These are phyloP conservation scores for Thamnidium elegans DNA, from an alignment of 192 early-diverging fungal genomes.

Conservation along the genomic window DNA sequence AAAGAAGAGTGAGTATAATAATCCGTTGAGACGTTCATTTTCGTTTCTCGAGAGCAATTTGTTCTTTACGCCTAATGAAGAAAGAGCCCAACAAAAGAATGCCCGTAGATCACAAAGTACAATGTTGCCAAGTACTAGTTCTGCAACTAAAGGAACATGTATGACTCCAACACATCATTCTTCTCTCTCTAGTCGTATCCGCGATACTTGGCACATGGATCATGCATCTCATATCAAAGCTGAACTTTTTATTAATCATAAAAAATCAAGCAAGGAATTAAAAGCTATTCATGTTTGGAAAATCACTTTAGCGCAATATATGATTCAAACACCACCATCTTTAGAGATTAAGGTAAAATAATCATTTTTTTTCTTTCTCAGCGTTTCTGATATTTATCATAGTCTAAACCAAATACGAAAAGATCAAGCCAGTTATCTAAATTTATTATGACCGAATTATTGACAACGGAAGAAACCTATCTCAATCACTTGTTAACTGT, in stretches of 20 bases:
- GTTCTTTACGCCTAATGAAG: not conserved
- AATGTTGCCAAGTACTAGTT: not conserved
- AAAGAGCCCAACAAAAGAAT: not conserved
- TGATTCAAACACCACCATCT: constrained; percentile 4
- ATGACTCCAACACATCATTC: not conserved
- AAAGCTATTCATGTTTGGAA: constrained; percentile 14
- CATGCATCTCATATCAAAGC: not conserved
- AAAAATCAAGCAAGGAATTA: not conserved
- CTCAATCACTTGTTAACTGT: constrained; percentile 42
- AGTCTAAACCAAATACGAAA: constrained; percentile 1
- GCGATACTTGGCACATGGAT: not conserved
- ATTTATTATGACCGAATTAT: constrained; percentile 43
- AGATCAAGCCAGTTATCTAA: constrained; percentile 19
- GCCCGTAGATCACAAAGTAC: constrained; percentile 16
- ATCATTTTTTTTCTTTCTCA: not conserved
- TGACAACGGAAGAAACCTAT: constrained; percentile 46
- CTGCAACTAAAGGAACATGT: not conserved
- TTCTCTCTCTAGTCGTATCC: not conserved
- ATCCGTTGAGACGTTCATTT: not conserved
- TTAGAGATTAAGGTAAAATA: not conserved
- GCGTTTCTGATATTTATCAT: not conserved
- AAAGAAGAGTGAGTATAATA: not conserved
- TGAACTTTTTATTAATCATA: not conserved
- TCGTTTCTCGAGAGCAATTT: constrained; percentile 12
- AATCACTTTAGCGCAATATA: constrained; percentile 1